Evolutionary conservation across 305 asterid genomes (phyloP), one percentile per base, ranked within the genome.

Genomic region (Plantago rigida): DNA sequence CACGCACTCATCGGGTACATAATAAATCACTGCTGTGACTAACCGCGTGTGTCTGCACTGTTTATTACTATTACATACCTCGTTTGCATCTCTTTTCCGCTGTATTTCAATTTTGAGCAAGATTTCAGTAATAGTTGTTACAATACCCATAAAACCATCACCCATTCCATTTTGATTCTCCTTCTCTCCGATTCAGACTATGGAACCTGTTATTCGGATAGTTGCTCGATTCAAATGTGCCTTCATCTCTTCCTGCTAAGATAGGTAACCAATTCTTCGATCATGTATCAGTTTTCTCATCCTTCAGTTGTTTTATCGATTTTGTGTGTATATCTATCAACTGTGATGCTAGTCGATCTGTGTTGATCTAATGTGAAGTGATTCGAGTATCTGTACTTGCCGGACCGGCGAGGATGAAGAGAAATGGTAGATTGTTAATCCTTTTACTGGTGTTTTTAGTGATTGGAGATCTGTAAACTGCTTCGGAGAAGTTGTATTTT

Each of bases 381-480:
- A 15, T 26, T 11, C 9, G 8, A 52, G 14, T 34, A 11, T 7
- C 29, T 10, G 46, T 9, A 10, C 46, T 41, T 41, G 46, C 46
- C 13, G 46, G 46, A 41, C 10, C 3, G 3, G 46, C 9, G 26
- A 15, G 29, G 10, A 5, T 12, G 13, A 3, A 1, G 36, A 28
- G 1, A 12, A 4, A 28, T 29, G 15, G 8, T n/a, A 29, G 59
- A 54, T 54, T 41, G 45, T 29, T 54, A 22, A 29, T 29, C 29
- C 28, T 36, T 65, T 17, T 36, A 36, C 59, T 55, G 3, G 57
- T 34, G 19, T 54, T 17, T 34, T 51, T 29, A 34, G 59, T 14
- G 47, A 57, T 66, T 57, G 49, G 47, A 57, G 62, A 52, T 66
- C 64, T 66, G 64, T 15, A n/a, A 49, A 14, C 11, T 51, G 28